These are phyloP conservation scores for Fraxinus latifolia DNA, from an alignment of 305 asterid species.

Conservation along the genomic window DNA sequence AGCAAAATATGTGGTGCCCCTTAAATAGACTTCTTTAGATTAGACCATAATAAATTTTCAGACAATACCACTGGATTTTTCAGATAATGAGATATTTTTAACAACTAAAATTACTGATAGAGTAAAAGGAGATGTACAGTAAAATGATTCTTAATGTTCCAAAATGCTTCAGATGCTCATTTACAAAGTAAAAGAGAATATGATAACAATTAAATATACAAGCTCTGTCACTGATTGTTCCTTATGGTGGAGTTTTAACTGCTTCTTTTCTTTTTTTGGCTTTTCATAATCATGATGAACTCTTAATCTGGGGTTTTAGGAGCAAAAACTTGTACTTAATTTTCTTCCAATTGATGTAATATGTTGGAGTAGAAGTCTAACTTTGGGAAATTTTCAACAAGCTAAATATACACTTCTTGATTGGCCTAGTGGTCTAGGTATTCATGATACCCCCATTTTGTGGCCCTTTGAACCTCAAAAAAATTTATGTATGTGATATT, in stretches of 20 bases:
- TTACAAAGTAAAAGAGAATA: background rate
- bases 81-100: background rate
- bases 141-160: background rate
- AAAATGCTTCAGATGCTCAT: background rate
- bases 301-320: background rate
- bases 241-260: background rate
- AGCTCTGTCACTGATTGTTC: background rate
- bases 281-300: background rate
- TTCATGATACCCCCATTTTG: too few species aligned
- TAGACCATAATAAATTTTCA: background rate
- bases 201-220: background rate
- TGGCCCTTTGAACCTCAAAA: background rate
- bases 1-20: background rate
- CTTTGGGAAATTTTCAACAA: background rate
- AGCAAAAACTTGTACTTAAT: background rate
- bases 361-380: background rate
- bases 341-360: background rate
- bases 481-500: background rate
- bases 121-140: background rate
- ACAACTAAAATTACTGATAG: background rate
- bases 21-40: background rate
- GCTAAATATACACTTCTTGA: background rate
- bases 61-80: background rate
- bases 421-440: background rate
- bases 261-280: background rate